A percentile compares a stretch with the other conserved stretches of the same genome.
Evolutionary conservation across 495 filamentous ascomycete species (phyloP).

Genomic region (Bathelium albidoporum): DNA sequence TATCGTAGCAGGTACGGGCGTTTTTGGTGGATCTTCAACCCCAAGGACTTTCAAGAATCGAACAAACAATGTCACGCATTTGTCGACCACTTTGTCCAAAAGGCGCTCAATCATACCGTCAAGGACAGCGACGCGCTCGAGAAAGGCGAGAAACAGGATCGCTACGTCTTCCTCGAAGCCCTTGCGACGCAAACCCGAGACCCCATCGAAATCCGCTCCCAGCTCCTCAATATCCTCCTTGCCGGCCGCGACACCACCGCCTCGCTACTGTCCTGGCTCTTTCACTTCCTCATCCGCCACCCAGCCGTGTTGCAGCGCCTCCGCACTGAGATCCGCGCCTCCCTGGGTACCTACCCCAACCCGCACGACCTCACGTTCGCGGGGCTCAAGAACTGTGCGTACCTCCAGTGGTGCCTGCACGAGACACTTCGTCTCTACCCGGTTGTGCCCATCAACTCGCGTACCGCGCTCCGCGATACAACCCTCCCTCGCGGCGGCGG

Average conservation of each 20-base stretch:
- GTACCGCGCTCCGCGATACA: slow-evolving; percentile 31
- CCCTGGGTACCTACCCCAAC: slow-evolving; percentile 12
- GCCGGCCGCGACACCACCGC: slow-evolving; percentile 36
- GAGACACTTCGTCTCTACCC: slow-evolving; percentile 27
- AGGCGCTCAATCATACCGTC: slow-evolving; percentile 42
- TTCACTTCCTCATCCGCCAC: slow-evolving; percentile 21
- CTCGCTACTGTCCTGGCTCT: slow-evolving; percentile 27
- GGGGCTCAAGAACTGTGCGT: slow-evolving; percentile 30
- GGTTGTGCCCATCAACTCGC: slow-evolving; percentile 28
- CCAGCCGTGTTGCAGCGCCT: slow-evolving; percentile 25
- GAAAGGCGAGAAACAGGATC: slow-evolving; percentile 30
- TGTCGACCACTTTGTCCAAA: slow-evolving; percentile 63
- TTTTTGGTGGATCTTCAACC: slow-evolving; percentile 35
- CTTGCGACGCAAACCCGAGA: slow-evolving; percentile 68
- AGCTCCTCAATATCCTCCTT: slow-evolving; percentile 70
- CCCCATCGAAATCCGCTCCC: slow-evolving; percentile 60
- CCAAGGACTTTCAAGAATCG: slow-evolving; percentile 44
- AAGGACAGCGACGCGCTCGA: slow-evolving; percentile 57
- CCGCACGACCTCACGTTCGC: slow-evolving; percentile 24
- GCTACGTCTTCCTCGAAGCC: slow-evolving; percentile 72
- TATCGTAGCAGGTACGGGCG: slow-evolving; percentile 18
- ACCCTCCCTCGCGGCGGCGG: slow-evolving; percentile 45
- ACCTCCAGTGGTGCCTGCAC: slow-evolving; percentile 26
- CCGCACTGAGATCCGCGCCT: slow-evolving; percentile 18
- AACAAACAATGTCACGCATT: slow-evolving; percentile 37